Evolutionary conservation across 345 rosid species (phyloP).

Genomic region (Toxicodendron radicans): DNA sequence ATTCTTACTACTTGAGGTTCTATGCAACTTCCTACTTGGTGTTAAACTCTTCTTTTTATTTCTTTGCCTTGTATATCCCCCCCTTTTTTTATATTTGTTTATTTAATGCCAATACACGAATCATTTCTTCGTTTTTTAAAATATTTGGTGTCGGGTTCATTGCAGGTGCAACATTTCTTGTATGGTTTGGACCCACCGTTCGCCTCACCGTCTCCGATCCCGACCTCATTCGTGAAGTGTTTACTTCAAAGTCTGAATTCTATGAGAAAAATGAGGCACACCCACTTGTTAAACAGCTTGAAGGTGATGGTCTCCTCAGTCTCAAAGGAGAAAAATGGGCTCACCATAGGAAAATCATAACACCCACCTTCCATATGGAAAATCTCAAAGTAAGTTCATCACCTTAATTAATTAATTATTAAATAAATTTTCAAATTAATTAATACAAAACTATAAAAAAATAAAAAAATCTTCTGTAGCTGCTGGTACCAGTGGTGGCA

Average conservation of each 20-base stretch:
- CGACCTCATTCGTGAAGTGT: constrained; percentile 64
- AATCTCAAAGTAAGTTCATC: constrained; percentile 61
- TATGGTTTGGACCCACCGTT: constrained; percentile 85
- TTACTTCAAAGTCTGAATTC: constrained; percentile 65
- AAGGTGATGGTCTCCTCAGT: constrained; percentile 75
- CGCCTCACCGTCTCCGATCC: constrained; percentile 75
- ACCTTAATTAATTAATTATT: too few species aligned
- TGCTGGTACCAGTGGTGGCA: constrained; percentile 58
- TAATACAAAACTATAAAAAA: not conserved
- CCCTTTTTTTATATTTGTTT: not conserved
- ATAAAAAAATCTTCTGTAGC: constrained; percentile 15
- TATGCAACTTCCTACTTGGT: constrained; percentile 27
- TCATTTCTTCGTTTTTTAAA: not conserved
- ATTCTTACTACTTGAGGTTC: constrained; percentile 43
- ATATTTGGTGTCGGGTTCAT: not conserved
- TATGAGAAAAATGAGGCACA: constrained; percentile 59
- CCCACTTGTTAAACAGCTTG: constrained; percentile 56
- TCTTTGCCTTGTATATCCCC: not conserved
- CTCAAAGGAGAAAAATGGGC: constrained; percentile 78
- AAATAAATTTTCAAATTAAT: too few species aligned
- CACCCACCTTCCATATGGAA: constrained; percentile 78
- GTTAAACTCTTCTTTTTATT: constrained; percentile 19
- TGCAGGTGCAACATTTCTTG: constrained; percentile 71
- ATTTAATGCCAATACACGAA: not conserved
- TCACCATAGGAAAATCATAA: constrained; percentile 64